Percentiles rank a stretch among this genome's conserved stretches.
phyloP scores from a whole-genome alignment of 768 basidiomycete species.

The Pisolithus marmoratus region DNA sequence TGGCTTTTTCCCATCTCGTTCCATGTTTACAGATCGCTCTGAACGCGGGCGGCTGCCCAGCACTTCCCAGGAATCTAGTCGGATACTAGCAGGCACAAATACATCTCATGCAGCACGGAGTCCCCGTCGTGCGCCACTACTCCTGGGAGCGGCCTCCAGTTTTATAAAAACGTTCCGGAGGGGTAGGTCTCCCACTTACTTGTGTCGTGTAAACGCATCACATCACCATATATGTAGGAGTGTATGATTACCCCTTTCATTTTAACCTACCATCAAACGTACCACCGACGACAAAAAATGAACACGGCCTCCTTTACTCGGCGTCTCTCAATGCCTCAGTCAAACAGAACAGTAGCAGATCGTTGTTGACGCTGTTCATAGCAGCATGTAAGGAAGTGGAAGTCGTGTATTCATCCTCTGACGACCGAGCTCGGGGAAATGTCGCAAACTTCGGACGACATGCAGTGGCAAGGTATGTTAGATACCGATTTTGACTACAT shows the following conservation, averaged over 20 bases:
- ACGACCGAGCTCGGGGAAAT: constrained; percentile 57
- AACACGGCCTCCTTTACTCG: constrained; percentile 76
- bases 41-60: background rate
- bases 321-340: constrained; percentile 75
- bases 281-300: constrained; percentile 71
- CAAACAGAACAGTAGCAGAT: constrained; percentile 64
- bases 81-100: constrained; percentile 27
- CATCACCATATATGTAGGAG: constrained; percentile 51
- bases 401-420: constrained; percentile 64
- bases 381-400: constrained; percentile 64
- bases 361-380: constrained; percentile 65
- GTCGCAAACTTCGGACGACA: constrained; percentile 68
- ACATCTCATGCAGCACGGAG: background rate
- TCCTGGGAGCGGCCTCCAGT: constrained; percentile 25
- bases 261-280: constrained; percentile 77
- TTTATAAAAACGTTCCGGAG: constrained; percentile 62
- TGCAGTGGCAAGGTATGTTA: constrained; percentile 87
- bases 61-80: constrained; percentile 19
- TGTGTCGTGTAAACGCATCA: constrained; percentile 55
- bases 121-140: constrained; percentile 19
- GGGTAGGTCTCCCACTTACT: constrained; percentile 40
- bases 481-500: constrained; percentile 82
- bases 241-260: constrained; percentile 91
- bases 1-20: background rate
- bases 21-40: background rate